Evolutionary conservation across 805 yeast genomes (phyloP).

Genomic region (Sugiyamaella qingdaonensis): DNA sequence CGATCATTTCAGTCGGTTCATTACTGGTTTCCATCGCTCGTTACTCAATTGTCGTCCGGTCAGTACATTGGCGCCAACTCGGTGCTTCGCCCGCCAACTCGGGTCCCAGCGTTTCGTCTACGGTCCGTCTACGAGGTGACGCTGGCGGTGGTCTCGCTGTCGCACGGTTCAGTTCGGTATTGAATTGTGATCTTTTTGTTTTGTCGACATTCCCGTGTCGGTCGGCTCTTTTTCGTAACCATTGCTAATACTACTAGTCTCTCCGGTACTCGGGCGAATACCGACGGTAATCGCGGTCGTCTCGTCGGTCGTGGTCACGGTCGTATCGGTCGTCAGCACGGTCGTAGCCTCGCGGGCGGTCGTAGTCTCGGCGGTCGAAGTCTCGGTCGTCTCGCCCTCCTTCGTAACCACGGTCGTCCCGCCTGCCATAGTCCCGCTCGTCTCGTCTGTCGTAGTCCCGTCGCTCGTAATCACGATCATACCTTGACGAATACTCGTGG

Average conservation of each 20-base stretch:
- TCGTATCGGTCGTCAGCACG: slow-evolving; percentile 12
- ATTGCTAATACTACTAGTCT: background rate
- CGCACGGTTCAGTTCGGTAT: too few species aligned
- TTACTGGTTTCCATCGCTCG: too few species aligned
- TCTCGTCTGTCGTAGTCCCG: slow-evolving; percentile 11
- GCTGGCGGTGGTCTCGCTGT: too few species aligned
- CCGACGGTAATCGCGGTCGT: slow-evolving; percentile 19
- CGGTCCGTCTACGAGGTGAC: too few species aligned
- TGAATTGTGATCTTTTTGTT: too few species aligned
- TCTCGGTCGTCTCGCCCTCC: slow-evolving; percentile 1
- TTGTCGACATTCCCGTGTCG: background rate
- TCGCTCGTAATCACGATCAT: slow-evolving; percentile 13
- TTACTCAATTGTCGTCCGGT: too few species aligned
- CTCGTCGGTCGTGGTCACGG: slow-evolving; percentile 16
- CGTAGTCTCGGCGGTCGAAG: slow-evolving; percentile 11
- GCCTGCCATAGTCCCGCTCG: slow-evolving; percentile 11
- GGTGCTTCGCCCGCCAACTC: too few species aligned
- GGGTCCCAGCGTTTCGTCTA: too few species aligned
- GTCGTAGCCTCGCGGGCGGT: slow-evolving; percentile 5
- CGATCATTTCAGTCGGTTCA: too few species aligned
- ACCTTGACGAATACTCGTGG: slow-evolving; percentile 23
- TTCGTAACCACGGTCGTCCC: slow-evolving; percentile 20
- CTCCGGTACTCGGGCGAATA: background rate
- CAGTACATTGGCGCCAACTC: too few species aligned
- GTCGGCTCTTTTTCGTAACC: background rate